Evolutionary conservation across 208 protist genomes (phyloP).

Genomic region (Leishmania major): DNA sequence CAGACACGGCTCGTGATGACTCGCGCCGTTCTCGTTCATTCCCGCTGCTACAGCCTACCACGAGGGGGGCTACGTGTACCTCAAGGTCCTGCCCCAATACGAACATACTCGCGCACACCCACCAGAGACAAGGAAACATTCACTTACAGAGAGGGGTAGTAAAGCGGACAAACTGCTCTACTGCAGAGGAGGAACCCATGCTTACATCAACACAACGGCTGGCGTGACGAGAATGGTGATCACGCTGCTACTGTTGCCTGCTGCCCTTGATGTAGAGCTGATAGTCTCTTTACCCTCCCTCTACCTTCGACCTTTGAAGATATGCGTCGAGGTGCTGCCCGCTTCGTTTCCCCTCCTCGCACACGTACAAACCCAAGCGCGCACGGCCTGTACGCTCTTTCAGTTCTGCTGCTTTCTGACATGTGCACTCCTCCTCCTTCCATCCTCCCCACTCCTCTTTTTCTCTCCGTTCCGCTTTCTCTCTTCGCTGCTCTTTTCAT

Average conservation of each 20-base stretch:
- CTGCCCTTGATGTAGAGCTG: neutral
- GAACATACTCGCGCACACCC: neutral
- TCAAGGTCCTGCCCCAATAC: neutral
- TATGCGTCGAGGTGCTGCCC: neutral
- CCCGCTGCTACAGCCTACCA: neutral
- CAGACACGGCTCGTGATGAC: neutral
- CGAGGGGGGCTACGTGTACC: neutral
- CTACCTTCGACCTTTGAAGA: neutral
- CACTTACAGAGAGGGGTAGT: neutral
- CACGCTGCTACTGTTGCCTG: neutral
- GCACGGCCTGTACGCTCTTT: neutral
- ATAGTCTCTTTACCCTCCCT: neutral
- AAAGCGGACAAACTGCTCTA: neutral
- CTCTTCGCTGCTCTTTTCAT: neutral
- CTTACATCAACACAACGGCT: slow-evolving; percentile 1
- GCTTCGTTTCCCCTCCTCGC: neutral
- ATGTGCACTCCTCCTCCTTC: neutral
- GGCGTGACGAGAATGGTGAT: neutral
- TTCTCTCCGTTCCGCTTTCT: neutral
- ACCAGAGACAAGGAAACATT: neutral
- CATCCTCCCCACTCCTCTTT: neutral
- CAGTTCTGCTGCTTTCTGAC: too few species aligned
- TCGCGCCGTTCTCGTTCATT: neutral
- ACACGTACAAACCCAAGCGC: neutral
- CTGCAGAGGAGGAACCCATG: neutral